Base-by-base conservation (phyloP, 2,329 filamentous ascomycete species). In the Claviceps paspali region DNA sequence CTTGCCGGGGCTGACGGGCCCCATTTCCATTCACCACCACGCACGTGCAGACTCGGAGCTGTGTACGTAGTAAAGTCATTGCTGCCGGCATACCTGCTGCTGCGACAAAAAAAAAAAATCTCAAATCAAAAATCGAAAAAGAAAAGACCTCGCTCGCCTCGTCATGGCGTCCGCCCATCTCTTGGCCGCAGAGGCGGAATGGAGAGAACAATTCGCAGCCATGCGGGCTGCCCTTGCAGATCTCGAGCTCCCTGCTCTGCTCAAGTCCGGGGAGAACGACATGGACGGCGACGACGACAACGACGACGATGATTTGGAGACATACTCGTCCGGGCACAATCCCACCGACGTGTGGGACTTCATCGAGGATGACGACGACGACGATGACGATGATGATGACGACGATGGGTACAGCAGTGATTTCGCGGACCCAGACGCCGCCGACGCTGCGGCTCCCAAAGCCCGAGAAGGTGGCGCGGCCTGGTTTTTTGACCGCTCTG, bases 281-380 rank as follows among this genome's bases (percentile, higher is more conserved):
- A 68, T 76, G 38, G 59, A 78, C 30, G 77, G 82, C 43, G 75
- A 83, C 8, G 78, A 82, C 38, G 59, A 78, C 30, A 77, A 82
- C 43, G 75, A 83, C 8, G 78, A 82, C 43, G 75, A 84, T 7
- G 78, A 83, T 24, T 64, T 71, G 22, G 65, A 66, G 21, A 63
- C 61, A 10, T 66, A 67, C 44, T 67, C 64, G 1, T 71, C 68
- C 2, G 73, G 73, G 5, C 74, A 71, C 30, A 75, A 71, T 14
- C 73, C 74, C 5, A 82, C 88, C 41, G 86, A 95, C 58, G 78
- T 95, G 8, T 95, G 88, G 88, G 87, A 95, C 54, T 76, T 92
- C 41, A 84, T 93, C 51, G 85, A 79, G 41, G 80, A 87, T 35
- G 70, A 70, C 34, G 78, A 81, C 18, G 74, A 87, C 35, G 70